Percentiles rank a stretch among this genome's conserved stretches.
Evolutionary conservation across 2,329 filamentous ascomycete genomes (phyloP).

Genomic region (Fusarium pseudograminearum): DNA sequence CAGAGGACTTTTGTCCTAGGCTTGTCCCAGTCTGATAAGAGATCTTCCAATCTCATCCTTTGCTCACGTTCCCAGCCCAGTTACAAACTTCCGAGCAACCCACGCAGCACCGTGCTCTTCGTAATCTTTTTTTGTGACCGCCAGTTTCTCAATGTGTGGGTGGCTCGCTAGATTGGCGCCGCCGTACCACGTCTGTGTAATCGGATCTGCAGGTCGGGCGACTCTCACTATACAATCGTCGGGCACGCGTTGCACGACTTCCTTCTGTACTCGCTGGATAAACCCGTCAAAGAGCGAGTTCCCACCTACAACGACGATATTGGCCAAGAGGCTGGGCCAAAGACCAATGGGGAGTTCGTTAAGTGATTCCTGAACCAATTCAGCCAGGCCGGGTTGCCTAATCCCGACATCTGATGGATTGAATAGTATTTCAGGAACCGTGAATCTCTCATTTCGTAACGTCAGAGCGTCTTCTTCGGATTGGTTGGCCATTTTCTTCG

Average conservation of each 20-base stretch:
- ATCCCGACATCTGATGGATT: conserved; percentile 87
- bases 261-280: conserved; percentile 79
- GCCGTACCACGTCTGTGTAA: conserved; percentile 87
- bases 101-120: conserved; percentile 84
- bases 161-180: conserved; percentile 82
- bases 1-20: neutral
- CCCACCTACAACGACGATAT: conserved; percentile 89
- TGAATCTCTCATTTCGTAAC: conserved; percentile 91
- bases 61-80: conserved; percentile 41
- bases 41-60: neutral
- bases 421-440: conserved; percentile 90
- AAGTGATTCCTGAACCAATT: conserved; percentile 84
- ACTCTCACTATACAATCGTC: conserved; percentile 84
- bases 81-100: conserved; percentile 77
- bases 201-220: conserved; percentile 75
- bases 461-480: conserved; percentile 81
- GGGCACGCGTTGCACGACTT: conserved; percentile 77
- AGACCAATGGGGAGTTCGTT: conserved; percentile 81
- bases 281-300: conserved; percentile 86
- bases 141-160: conserved; percentile 72
- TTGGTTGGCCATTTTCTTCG: conserved; percentile 59
- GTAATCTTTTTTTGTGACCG: conserved; percentile 91
- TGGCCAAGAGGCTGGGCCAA: conserved; percentile 85
- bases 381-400: conserved; percentile 82
- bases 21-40: neutral